Conservation (phyloP, 2,329 filamentous ascomycete species). For the Teratosphaeria nubilosa region DNA sequence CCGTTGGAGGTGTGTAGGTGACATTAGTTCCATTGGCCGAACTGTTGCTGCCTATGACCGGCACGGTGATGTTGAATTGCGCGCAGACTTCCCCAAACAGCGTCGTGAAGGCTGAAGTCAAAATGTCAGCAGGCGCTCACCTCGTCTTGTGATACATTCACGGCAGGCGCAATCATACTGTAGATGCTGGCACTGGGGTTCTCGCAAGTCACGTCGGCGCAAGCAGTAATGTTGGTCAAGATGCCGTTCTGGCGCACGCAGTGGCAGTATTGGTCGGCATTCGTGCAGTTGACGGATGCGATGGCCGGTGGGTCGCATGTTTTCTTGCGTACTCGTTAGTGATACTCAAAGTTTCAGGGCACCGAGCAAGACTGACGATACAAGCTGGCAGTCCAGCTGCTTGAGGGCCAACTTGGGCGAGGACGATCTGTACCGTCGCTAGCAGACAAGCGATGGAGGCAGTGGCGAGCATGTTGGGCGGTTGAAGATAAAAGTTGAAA, state of each 20-base stretch:
- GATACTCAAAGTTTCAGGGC: too few species aligned
- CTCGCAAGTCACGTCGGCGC: constrained; percentile 8
- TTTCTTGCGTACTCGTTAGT: too few species aligned
- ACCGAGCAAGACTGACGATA: constrained; percentile 8
- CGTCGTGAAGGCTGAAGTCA: constrained; percentile 8
- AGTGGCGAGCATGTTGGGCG: too few species aligned
- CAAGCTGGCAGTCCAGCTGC: constrained; percentile 10
- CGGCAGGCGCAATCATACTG: constrained; percentile 4
- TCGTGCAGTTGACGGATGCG: constrained; percentile 14
- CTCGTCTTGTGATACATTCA: not conserved
- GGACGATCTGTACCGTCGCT: too few species aligned
- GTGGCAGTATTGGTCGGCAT: constrained; percentile 14
- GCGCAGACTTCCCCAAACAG: constrained; percentile 12
- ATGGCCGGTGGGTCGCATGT: constrained; percentile 14
- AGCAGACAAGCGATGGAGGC: too few species aligned
- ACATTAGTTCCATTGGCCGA: constrained; percentile 10
- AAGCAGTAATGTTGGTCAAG: constrained; percentile 11
- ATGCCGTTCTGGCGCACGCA: constrained; percentile 12
- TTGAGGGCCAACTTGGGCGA: constrained; percentile 11
- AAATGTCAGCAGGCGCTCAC: not conserved
- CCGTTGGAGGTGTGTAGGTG: constrained; percentile 3
- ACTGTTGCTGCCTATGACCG: constrained; percentile 9
- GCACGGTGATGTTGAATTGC: constrained; percentile 13
- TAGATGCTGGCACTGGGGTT: constrained; percentile 9
- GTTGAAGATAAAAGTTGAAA: too few species aligned